phyloP scores from a whole-genome alignment of 163 green algal species.

The Scenedesmus sp. region DNA sequence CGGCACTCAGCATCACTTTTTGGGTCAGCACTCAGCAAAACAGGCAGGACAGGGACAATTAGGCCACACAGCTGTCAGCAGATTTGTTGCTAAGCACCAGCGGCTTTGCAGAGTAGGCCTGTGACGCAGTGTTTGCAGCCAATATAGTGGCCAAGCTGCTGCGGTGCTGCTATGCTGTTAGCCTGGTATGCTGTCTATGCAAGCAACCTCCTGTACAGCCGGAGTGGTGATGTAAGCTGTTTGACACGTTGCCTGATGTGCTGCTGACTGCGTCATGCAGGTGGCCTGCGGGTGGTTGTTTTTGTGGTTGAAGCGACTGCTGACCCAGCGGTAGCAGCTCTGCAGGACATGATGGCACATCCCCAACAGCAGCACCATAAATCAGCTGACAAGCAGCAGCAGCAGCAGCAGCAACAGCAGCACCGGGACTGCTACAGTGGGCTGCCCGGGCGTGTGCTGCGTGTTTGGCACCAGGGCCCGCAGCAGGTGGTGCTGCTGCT shows the following conservation, averaged over 20 bases:
- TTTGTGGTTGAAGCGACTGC: slow-evolving; percentile 82
- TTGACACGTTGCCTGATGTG: too few relatives aligned
- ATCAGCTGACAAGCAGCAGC: neutral
- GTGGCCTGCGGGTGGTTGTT: slow-evolving; percentile 76
- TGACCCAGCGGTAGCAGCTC: slow-evolving; percentile 64
- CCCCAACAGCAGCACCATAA: neutral
- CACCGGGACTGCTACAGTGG: neutral
- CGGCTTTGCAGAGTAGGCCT: too few relatives aligned
- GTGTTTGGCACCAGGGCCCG: slow-evolving; percentile 8
- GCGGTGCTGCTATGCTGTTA: neutral
- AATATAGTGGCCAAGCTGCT: neutral
- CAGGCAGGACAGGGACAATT: slow-evolving; percentile 76
- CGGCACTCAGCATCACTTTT: too few relatives aligned
- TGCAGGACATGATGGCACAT: slow-evolving; percentile 55
- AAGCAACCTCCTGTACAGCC: neutral
- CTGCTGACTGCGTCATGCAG: neutral
- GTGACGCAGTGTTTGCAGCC: too few relatives aligned
- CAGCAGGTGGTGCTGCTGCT: slow-evolving; percentile 61
- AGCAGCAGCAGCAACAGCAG: slow-evolving; percentile 25
- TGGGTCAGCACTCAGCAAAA: neutral
- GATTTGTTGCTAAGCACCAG: neutral
- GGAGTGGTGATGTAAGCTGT: too few relatives aligned
- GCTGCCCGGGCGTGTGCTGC: neutral
- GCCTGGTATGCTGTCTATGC: neutral
- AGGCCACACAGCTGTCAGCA: slow-evolving; percentile 73